Evolutionary conservation across 257 asterid genomes (phyloP), one percentile per base, ranked within the genome.

Genomic region (Solanum paucissectum): DNA sequence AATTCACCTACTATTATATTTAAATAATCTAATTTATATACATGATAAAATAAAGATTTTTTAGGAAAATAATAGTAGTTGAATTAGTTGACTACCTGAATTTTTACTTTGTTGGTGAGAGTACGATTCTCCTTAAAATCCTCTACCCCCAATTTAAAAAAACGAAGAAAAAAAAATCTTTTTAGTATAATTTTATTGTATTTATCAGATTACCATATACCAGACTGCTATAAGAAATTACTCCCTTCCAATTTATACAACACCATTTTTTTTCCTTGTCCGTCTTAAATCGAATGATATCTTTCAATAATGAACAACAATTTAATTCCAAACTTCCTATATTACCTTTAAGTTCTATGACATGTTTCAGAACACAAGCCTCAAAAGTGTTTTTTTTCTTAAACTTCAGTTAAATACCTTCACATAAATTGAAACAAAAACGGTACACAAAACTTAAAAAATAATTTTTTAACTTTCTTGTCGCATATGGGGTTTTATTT

Each of bases 1-100:
- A 4, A 27, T 83, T 88, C 85, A 32, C 87, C 83, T 87, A 88
- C 82, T 87, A 76, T 40, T 76, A 25, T 40, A 76, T 44, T 14
- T 79, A 44, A 79, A 79, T 20, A 44, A 74, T 36, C 38, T 74
- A 21, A 74, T 20, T 20, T 74, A 74, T 10, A 36, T 74, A 74
- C 4, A 74, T 3, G 33, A 37, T 21, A 36, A 36, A 21, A 21
- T 5, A 20, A 71, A 32, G 0, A 7, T 29, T 3, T 29, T 27
- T 21, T 64, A 0, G 32, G 0, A 0, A 3, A 62, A 62, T 2
- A 25, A 1, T 9, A n/a, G 12, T 9, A 62, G 0, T 4, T 62
- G 3, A 62, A n/a, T 62, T 62, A n/a, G 4, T n/a, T 62, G 16
- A 1, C 14, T 62, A 62, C 0, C 1, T 64, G 3, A 5, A n/a